phyloP scores from a whole-genome alignment of 2,329 filamentous ascomycete species.

The Venturia aucupariae region DNA sequence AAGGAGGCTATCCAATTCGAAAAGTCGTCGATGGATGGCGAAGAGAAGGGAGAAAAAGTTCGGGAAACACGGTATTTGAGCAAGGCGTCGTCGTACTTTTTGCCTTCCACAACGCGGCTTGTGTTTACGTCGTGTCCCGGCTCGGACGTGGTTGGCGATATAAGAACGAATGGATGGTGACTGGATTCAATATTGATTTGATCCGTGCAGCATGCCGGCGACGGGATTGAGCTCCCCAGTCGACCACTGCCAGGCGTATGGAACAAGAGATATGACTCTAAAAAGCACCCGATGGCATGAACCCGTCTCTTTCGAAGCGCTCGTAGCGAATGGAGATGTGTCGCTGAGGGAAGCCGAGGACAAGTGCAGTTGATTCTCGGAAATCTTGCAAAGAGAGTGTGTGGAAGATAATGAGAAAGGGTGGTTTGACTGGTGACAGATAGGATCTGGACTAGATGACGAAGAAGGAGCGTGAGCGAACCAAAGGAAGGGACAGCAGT shows the following conservation, averaged over 20 bases:
- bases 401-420: neutral
- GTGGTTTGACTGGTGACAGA: neutral
- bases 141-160: conserved; percentile 4
- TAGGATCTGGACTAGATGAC: neutral
- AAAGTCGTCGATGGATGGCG: neutral
- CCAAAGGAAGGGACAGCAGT: neutral
- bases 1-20: neutral
- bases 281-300: neutral
- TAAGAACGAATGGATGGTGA: neutral
- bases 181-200: neutral
- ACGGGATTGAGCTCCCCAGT: neutral
- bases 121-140: neutral
- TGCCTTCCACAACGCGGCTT: neutral
- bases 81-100: neutral
- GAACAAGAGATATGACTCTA: conserved; percentile 2
- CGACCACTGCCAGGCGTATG: neutral
- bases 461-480: neutral
- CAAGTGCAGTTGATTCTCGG: neutral
- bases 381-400: neutral
- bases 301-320: neutral
- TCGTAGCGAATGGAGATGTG: neutral
- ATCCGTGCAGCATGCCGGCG: neutral
- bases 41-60: neutral
- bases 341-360: neutral
- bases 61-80: neutral